Conservation (phyloP, 1,139 yeast genomes). For the Saccharomyces hybrid region DNA sequence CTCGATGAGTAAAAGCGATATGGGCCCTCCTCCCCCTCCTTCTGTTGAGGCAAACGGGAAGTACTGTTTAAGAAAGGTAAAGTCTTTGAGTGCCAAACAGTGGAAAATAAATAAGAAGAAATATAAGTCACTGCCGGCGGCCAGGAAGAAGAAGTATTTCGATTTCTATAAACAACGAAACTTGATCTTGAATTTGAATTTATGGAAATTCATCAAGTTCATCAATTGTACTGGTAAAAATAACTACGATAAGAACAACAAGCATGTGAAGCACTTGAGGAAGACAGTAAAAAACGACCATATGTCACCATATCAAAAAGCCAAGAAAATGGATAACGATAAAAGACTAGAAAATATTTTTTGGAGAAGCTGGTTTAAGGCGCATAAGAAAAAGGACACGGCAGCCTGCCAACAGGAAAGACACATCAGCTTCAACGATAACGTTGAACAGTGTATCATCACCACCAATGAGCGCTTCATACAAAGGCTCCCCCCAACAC, state of each 20-base stretch:
- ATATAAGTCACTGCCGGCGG: not conserved
- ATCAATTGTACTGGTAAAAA: not conserved
- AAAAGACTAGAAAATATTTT: conserved; percentile 10
- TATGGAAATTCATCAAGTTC: conserved; percentile 11
- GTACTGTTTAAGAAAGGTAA: not conserved
- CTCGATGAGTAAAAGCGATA: not conserved
- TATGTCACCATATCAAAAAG: not conserved
- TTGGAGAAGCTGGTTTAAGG: conserved; percentile 10
- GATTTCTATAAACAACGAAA: conserved; percentile 8
- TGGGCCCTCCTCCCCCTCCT: not conserved
- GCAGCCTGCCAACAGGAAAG: not conserved
- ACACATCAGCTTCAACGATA: not conserved
- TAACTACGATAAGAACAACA: not conserved
- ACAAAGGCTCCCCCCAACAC: not conserved
- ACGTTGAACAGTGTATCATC: not conserved
- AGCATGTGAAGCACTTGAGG: not conserved
- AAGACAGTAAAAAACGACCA: not conserved
- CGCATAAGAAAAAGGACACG: not conserved
- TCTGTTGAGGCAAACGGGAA: not conserved
- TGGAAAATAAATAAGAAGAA: not conserved
- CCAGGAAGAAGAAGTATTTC: conserved; percentile 4
- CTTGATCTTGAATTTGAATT: conserved; percentile 6
- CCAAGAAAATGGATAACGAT: not conserved
- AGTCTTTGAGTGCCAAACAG: not conserved
- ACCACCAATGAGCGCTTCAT: not conserved